Evolutionary conservation across 202 grass and related monocot species (phyloP), one percentile per base, ranked within the genome.

Genomic region (Musa balbisiana): DNA sequence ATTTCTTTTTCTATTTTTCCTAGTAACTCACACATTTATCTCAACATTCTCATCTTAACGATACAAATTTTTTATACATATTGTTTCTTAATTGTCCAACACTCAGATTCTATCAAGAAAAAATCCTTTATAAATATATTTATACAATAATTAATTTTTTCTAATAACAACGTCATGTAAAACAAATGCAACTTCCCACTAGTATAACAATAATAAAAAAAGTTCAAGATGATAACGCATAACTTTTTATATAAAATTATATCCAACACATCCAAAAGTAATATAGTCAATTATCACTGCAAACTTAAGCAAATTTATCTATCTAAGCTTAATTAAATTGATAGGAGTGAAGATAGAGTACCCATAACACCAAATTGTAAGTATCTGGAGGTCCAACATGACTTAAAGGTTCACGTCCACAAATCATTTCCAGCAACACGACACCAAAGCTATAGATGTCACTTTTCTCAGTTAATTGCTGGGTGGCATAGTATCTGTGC

Each of bases 301-400:
- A 43, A 43, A 43, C 33, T 8, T 43, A 20, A 64, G n/a, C 9
- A 25, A 25, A 11, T 24, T 11, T 60, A n/a, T 60, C 19, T 8
- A 60, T 60, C 17, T 26, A 25, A 3, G 4, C 26, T 65, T 12
- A 27, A 12, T 26, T 26, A 26, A 60, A 16, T 73, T 24, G n/a
- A 62, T 10, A 15, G 27, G 11, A 25, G 55, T 14, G 33, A 3
- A 17, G 54, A 78, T 53, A 54, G 50, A 69, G 19, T 79, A 84
- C 76, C 82, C 82, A 84, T 73, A 84, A 72, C 77, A 84, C 82
- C 71, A 84, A 73, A 78, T 80, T 84, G 76, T 79, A 84, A 49
- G 76, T 74, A 84, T 84, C 76, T 20, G 82, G 82, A 79, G 82
- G 15, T 53, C 82, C 82, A 75, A 62, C 75, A 80, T 84, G 82